Conservation (phyloP, 1,284 basidiomycete genomes). For the Ustilago xerochloae region DNA sequence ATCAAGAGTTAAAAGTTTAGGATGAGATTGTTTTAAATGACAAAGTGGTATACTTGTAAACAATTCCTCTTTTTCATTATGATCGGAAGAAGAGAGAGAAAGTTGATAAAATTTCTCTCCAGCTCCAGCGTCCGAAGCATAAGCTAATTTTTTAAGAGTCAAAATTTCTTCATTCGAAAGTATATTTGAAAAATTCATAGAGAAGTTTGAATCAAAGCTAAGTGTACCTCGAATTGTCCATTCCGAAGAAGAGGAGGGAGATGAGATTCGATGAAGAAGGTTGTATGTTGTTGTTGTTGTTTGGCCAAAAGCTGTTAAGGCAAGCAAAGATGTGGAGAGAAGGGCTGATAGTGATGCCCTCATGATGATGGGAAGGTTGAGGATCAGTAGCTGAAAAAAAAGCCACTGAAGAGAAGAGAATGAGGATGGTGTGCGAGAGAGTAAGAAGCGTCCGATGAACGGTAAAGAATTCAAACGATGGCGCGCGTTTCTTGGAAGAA, state of each 20-base stretch:
- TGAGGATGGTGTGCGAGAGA: no score
- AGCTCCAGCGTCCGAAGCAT: neutral
- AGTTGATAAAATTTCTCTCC: constrained; percentile 14
- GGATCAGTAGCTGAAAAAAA: neutral
- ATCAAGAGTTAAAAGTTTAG: constrained; percentile 10
- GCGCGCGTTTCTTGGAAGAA: no score
- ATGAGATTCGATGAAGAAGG: constrained; percentile 20
- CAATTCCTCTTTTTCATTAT: neutral
- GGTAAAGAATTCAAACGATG: no score
- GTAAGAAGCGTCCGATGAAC: no score
- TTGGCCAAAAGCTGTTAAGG: neutral
- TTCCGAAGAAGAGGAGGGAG: constrained; percentile 1
- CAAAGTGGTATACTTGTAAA: constrained; percentile 19
- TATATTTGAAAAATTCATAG: neutral
- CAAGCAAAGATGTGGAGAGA: neutral
- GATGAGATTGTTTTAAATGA: constrained; percentile 25
- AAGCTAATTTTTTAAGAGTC: neutral
- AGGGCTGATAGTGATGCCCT: neutral
- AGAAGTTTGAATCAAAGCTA: neutral
- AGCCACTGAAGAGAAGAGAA: neutral
- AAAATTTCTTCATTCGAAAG: neutral
- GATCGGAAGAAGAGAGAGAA: neutral
- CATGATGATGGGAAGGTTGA: neutral
- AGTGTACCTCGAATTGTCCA: constrained; percentile 21
- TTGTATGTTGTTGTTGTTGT: constrained; percentile 20